These are phyloP conservation scores for Setaria italica DNA, from an alignment of 202 grass and related monocot genomes.

Conservation along the genomic window DNA sequence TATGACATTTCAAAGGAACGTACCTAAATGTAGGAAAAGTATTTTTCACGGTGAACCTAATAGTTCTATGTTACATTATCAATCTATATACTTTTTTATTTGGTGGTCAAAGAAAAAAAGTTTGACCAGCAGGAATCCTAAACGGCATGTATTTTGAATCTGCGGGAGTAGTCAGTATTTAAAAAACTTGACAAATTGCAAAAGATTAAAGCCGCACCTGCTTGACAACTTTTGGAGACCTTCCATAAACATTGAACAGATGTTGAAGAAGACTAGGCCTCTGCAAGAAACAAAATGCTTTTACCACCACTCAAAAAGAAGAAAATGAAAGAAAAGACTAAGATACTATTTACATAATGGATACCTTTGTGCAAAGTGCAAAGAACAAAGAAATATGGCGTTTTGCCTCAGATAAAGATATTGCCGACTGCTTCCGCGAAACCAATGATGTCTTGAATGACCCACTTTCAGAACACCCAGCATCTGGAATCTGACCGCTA, in stretches of 20 bases:
- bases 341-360: slow-evolving; percentile 21
- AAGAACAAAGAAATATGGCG: slow-evolving; percentile 84
- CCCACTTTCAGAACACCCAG: slow-evolving; percentile 59
- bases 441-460: slow-evolving; percentile 44
- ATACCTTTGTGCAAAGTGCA: slow-evolving; percentile 96
- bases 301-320: slow-evolving; percentile 30
- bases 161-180: slow-evolving; percentile 17
- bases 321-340: neutral
- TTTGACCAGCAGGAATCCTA: neutral
- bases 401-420: slow-evolving; percentile 73
- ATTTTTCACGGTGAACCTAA: neutral
- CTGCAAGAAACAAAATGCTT: slow-evolving; percentile 58
- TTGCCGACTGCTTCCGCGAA: slow-evolving; percentile 49
- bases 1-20: neutral
- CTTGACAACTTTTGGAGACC: slow-evolving; percentile 87
- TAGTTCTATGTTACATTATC: neutral
- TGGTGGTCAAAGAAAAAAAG: neutral
- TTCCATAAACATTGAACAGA: slow-evolving; percentile 84
- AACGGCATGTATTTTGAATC: neutral
- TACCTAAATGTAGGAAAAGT: neutral
- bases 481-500: slow-evolving; percentile 60
- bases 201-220: slow-evolving; percentile 65
- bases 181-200: slow-evolving; percentile 12
- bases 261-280: slow-evolving; percentile 82
- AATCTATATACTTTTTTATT: neutral